Conservation (phyloP, 306 rosid species). For the Cicer yamashitae region DNA sequence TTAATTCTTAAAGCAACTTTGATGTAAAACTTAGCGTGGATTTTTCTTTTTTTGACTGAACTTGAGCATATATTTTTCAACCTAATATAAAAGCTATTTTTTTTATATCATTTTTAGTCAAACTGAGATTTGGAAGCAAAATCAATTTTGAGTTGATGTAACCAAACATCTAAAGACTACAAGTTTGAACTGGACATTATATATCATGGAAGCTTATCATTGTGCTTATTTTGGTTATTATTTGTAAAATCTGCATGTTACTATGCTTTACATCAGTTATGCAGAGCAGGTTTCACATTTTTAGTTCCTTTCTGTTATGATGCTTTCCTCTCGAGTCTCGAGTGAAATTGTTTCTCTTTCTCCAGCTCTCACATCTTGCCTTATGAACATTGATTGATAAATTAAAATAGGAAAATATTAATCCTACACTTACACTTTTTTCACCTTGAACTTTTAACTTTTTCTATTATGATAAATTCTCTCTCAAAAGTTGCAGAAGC, state of each 20-base stretch:
- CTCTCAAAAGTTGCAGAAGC: background rate
- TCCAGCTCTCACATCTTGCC: background rate
- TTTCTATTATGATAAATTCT: conserved; percentile 7
- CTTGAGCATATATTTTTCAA: background rate
- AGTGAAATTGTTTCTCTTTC: conserved; percentile 21
- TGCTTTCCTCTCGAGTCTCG: conserved; percentile 14
- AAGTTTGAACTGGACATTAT: conserved; percentile 16
- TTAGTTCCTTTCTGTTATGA: conserved; percentile 25
- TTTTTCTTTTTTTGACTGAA: background rate
- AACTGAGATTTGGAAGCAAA: background rate
- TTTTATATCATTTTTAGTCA: background rate
- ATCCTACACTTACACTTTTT: conserved; percentile 20
- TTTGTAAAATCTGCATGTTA: conserved; percentile 25
- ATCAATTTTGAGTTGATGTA: background rate
- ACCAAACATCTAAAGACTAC: background rate
- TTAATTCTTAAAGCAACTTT: background rate
- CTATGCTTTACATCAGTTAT: conserved; percentile 17
- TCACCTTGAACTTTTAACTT: background rate
- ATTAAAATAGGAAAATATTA: conserved; percentile 3
- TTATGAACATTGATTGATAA: conserved; percentile 38
- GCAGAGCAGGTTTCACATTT: conserved; percentile 18
- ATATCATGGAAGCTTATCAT: conserved; percentile 19
- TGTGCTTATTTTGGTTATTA: conserved; percentile 21
- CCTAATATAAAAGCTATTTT: background rate
- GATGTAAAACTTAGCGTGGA: background rate